These are phyloP conservation scores for Medicago ruthenica DNA, from an alignment of 306 rosid species.

Conservation along the genomic window DNA sequence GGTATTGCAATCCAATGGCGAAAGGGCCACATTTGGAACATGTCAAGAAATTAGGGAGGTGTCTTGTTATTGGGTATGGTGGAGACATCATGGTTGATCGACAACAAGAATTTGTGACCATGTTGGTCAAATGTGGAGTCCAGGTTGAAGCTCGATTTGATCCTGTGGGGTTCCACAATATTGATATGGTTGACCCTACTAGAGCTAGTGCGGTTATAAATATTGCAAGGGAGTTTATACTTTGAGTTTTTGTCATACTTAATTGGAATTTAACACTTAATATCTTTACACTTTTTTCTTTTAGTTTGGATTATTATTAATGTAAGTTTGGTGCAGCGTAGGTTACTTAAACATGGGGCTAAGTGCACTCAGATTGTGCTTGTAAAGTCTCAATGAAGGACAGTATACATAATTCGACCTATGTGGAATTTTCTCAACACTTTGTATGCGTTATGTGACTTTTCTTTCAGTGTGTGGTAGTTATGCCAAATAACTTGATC, in stretches of 20 bases:
- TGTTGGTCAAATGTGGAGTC: constrained; percentile 66
- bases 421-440: no score
- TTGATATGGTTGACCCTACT: constrained; percentile 59
- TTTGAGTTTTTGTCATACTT: constrained; percentile 6
- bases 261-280: neutral
- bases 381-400: no score
- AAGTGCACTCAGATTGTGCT: no score
- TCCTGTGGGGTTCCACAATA: constrained; percentile 63
- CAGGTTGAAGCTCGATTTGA: constrained; percentile 66
- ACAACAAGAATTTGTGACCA: constrained; percentile 61
- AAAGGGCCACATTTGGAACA: constrained; percentile 49
- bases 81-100: constrained; percentile 70
- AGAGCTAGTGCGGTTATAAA: constrained; percentile 48
- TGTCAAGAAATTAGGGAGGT: constrained; percentile 43
- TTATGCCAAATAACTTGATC: no score
- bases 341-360: no score
- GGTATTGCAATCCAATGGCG: constrained; percentile 69
- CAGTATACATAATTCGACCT: no score
- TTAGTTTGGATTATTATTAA: neutral
- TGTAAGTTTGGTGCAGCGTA: neutral
- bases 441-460: no score
- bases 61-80: constrained; percentile 68
- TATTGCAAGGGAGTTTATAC: constrained; percentile 60
- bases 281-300: no score
- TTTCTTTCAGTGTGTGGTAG: no score